Evolutionary conservation across 495 filamentous ascomycete genomes (phyloP), one percentile per base, ranked within the genome.

Genomic region (Cairneyella variabilis): DNA sequence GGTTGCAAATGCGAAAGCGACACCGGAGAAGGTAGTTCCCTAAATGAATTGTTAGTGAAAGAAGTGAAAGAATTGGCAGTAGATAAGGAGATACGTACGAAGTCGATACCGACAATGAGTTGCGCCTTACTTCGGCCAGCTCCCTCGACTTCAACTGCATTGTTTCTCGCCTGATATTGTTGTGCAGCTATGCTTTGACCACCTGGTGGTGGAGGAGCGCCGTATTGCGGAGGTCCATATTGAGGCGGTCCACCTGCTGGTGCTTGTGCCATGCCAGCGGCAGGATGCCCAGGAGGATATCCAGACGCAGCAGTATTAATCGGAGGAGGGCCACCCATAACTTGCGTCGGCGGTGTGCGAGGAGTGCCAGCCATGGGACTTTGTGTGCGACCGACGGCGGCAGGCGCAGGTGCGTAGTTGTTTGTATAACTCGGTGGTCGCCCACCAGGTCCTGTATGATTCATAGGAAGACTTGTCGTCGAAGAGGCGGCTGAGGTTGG

Each of bases 71-170:
- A n/a, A n/a, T n/a, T n/a, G n/a, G n/a, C n/a, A n/a, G n/a, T 51
- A 63, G 40, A 16, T 23, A 53, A 44, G 4, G 36, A 21, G 14
- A 18, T 20, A 75, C 86, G 65, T 71, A 90, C 86, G 74, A 90
- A 90, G 63, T 90, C 85, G 63, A 89, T 89, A 49, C 85, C 85
- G 49, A 89, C 85, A 64, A 90, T 90, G 55, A 90, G 72, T 73
- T 89, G 85, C 18, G 86, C 83, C 68, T 88, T 89, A 65, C 81
- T 88, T 63, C 89, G 79, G 62, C 87, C 89, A 49, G 83, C 86
- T 23, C 88, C 90, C 60, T 96, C 91, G 21, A 96, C 87, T 68
- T 97, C 95, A 30, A 85, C 86, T 48, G 81, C 80, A 44, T 78
- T 72, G 51, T 54, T 73, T 60, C 56, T 77, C 71, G 64, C 75